Evolutionary conservation across 1,284 basidiomycete genomes (phyloP).

Genomic region (Microbotryum violaceum): DNA sequence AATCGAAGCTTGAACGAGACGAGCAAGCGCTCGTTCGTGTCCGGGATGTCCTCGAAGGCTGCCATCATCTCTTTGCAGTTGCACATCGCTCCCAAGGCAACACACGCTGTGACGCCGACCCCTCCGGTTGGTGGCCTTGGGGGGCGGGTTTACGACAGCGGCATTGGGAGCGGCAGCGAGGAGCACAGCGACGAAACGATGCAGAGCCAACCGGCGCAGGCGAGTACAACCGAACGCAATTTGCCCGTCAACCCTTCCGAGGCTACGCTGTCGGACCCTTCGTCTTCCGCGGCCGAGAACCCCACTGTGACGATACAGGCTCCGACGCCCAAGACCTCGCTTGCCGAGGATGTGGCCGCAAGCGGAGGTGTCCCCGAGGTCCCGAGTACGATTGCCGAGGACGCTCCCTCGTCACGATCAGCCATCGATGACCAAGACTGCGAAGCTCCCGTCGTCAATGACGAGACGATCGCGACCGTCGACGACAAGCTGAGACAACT

Average conservation of each 20-base stretch:
- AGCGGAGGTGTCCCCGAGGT: conserved; percentile 9
- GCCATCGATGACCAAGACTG: not conserved
- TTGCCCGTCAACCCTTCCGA: conserved; percentile 7
- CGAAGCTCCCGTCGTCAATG: not conserved
- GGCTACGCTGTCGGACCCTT: conserved; percentile 1
- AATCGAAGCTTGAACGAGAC: not conserved
- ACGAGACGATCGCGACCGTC: not conserved
- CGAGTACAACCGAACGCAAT: too few species aligned
- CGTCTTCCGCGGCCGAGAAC: not conserved
- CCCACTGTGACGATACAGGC: not conserved
- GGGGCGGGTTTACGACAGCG: not conserved
- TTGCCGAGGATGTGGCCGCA: not conserved
- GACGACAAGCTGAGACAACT: not conserved
- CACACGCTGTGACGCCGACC: conserved; percentile 2
- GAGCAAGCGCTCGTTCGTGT: not conserved
- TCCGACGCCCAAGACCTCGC: not conserved
- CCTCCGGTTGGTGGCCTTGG: not conserved
- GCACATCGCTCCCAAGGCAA: conserved; percentile 21
- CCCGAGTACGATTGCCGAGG: conserved; percentile 20
- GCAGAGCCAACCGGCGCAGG: not conserved
- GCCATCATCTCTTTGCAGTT: conserved; percentile 25
- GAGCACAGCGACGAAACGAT: not conserved
- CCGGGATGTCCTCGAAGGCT: conserved; percentile 8
- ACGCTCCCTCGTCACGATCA: conserved; percentile 4
- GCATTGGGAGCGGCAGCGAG: not conserved